These are phyloP conservation scores for Arctium minus DNA, from an alignment of 129 eudicot species.

Conservation along the genomic window DNA sequence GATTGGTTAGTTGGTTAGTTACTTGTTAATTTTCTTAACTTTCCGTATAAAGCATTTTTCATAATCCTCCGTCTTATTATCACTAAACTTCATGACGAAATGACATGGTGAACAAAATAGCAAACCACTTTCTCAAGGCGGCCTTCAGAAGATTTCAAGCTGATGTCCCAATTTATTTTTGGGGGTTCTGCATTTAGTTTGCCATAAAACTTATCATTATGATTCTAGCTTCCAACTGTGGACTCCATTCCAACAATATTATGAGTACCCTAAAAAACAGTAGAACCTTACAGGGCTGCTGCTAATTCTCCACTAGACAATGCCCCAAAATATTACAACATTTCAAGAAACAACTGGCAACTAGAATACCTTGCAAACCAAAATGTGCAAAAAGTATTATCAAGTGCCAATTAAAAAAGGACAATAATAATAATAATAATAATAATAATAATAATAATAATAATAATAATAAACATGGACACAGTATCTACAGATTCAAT, in stretches of 20 bases:
- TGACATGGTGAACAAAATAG: not conserved
- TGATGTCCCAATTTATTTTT: not conserved
- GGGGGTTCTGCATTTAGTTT: not conserved
- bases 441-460: too few relatives aligned
- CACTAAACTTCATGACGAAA: not conserved
- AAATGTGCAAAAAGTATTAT: not conserved
- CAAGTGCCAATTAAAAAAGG: not conserved
- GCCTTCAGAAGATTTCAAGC: not conserved
- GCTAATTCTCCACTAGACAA: not conserved
- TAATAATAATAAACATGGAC: not conserved
- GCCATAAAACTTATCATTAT: not conserved
- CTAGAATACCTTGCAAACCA: not conserved
- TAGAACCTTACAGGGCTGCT: not conserved
- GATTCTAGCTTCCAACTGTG: not conserved
- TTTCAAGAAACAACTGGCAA: not conserved
- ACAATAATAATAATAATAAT: not conserved
- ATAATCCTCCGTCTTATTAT: too few relatives aligned
- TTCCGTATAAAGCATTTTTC: too few relatives aligned
- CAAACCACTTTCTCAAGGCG: not conserved
- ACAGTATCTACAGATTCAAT: not conserved
- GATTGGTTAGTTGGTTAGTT: too few relatives aligned
- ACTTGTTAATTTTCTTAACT: too few relatives aligned
- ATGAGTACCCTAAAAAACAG: not conserved
- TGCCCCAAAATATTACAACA: not conserved
- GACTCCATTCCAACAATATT: constrained; percentile 2